These are phyloP conservation scores for Luzula sylvatica DNA, from an alignment of 176 grass and related monocot genomes.

Conservation along the genomic window DNA sequence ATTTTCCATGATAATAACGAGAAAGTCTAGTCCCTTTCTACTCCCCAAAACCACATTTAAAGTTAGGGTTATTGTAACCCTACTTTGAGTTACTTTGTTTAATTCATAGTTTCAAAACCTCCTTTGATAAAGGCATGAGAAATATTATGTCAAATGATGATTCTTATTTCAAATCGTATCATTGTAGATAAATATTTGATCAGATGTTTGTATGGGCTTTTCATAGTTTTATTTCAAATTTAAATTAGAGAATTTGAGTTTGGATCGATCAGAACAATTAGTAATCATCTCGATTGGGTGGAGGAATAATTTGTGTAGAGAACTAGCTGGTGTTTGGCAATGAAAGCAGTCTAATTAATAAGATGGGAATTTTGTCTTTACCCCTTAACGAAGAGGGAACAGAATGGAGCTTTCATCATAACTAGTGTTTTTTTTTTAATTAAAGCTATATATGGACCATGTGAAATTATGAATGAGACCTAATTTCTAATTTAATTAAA, in stretches of 20 bases:
- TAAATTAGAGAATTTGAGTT: too few species aligned
- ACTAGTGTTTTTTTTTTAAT: constrained; percentile 6
- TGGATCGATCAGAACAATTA: too few species aligned
- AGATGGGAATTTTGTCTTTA: constrained; percentile 27
- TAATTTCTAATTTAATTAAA: constrained; percentile 2
- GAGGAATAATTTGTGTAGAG: too few species aligned
- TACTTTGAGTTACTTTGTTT: constrained; percentile 2
- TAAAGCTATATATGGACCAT: constrained; percentile 8
- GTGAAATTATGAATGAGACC: neutral
- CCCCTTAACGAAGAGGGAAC: constrained; percentile 23
- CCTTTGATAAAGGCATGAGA: too few species aligned
- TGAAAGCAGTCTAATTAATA: neutral
- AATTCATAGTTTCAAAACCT: constrained; percentile 1
- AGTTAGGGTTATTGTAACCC: constrained; percentile 6
- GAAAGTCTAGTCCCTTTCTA: constrained; percentile 19
- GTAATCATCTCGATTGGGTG: too few species aligned
- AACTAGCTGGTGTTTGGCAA: too few species aligned
- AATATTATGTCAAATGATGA: too few species aligned
- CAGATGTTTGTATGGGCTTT: too few species aligned
- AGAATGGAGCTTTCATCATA: constrained; percentile 23
- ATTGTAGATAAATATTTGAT: too few species aligned
- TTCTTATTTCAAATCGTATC: too few species aligned
- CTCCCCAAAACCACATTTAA: constrained; percentile 10
- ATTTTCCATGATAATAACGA: constrained; percentile 10
- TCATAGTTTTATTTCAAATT: too few species aligned